Evolutionary conservation across 2,329 filamentous ascomycete species (phyloP), one percentile per base, ranked within the genome.

Genomic region (Fusarium bactridioides): DNA sequence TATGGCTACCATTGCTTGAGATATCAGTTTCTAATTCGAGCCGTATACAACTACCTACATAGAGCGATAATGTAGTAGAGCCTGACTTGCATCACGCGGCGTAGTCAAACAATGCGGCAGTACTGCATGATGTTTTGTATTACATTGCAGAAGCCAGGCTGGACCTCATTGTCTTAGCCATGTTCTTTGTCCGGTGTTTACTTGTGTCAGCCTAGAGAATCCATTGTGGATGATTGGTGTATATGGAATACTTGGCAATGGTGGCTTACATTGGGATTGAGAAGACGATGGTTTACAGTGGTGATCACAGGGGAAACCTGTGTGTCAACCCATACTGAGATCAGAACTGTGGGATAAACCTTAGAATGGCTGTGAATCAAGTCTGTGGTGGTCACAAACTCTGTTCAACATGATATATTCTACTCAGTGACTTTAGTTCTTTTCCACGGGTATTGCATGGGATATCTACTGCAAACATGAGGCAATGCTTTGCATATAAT

Each of bases 21-120:
- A 31, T 29, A 38, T 38, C 25, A 38, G 25, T 37, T 50, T 25
- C 4, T 13, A 9, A 16, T 35, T 31, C 19, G 21, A 27, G 19
- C 19, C 35, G 12, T 18, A 13, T 58, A 16, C n/a, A 29, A 9
- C 23, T 38, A 48, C 18, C 23, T 38, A 48, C 18, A 23, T 23
- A 13, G 21, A 51, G 85, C 1, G 89, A 89, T 4, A 92, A 78
- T 5, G 87, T 85, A 1, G 88, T 89, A 74, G 91, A 86, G 11
- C 89, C 89, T 1, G 88, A 83, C 57, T 92, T 87, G 86, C 89
- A 91, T 81, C 92, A 92, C 64, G 92, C 82, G 1, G 87, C 88
- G 4, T 90, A 89, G 10, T 86, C 89, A 38, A 88, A 67, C 63
- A 91, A 81, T 76, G 92, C 89, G 2, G 84, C 76, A 4, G 86